Base-by-base conservation (phyloP, 73 alveolate genomes). In the Symbiodinium natans region DNA sequence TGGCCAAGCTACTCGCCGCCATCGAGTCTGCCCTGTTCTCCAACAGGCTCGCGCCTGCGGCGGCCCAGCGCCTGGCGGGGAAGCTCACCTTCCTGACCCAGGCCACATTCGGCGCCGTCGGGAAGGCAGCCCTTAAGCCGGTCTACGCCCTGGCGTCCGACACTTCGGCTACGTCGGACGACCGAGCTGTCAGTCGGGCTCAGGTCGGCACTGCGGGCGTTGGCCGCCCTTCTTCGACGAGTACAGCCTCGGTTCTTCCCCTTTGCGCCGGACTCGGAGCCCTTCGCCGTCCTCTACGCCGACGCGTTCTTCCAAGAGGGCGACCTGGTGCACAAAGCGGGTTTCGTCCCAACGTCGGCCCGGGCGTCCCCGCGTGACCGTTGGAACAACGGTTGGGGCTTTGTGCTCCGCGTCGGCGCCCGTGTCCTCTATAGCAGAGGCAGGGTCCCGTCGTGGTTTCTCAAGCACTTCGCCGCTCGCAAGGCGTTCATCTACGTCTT, bases 271-370 rank as follows among this genome's bases (percentile, higher is more conserved):
- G 33, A 2, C 33, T 2, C 33, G 25, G 5, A 13, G 74, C 25
- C 25, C 33, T 25, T 9, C 23, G 46, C 75, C 7, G 46, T 43
- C 29, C 8, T 84, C 71, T 84, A n/a, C 93, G 38, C 93, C 25
- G 93, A 84, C 59, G 93, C 93, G 5, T 84, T 27, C 92, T 41
- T 83, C 73, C 43, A 3, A 27, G 39, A 40, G 40, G 74, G 74
- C 10, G 71, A 15, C 56, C n/a, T 52, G 4, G 13, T 34, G 3
- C 19, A 2, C 31, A 38, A 48, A n/a, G 63, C 27, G 19, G 40
- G 15, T 9, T 4, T 34, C 27, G 23, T 82, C 15, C 56, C 63
- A 2, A 36, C 5, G 31, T 1, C 7, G 25, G 88, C 63, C 17
- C 36, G 31, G 59, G 17, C 17, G 3, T 29, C 3, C 4, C 39